Conservation (phyloP, 257 asterid genomes). For the Marsdenia floribunda region DNA sequence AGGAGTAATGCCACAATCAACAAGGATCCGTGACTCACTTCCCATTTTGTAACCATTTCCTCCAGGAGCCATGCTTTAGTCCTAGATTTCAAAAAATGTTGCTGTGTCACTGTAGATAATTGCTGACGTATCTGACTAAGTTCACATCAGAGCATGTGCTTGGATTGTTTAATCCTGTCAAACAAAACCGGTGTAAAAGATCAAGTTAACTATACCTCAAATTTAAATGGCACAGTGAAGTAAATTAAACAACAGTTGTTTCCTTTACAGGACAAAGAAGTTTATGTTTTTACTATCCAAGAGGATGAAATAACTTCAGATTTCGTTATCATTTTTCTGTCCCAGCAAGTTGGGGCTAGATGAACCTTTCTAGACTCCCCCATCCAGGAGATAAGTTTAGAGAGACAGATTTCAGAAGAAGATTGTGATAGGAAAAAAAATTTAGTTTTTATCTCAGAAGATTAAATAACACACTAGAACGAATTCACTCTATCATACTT, state of each 20-base stretch:
- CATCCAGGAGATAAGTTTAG: background rate
- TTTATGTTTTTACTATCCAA: background rate
- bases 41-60: conserved; percentile 37
- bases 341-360: background rate
- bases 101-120: background rate
- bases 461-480: background rate
- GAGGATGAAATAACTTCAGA: background rate
- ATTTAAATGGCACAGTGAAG: background rate
- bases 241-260: background rate
- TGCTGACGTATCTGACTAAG: background rate
- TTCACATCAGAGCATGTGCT: background rate
- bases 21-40: conserved; percentile 28
- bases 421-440: background rate
- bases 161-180: conserved; percentile 8
- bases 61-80: conserved; percentile 53
- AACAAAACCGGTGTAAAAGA: background rate
- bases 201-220: background rate
- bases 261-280: background rate
- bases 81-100: background rate
- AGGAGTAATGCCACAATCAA: conserved; percentile 38
- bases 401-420: background rate
- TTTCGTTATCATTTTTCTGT: background rate
- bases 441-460: background rate
- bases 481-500: background rate
- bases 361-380: background rate